Conservation (phyloP, 495 filamentous ascomycete species). For the Bathelium albidoporum region DNA sequence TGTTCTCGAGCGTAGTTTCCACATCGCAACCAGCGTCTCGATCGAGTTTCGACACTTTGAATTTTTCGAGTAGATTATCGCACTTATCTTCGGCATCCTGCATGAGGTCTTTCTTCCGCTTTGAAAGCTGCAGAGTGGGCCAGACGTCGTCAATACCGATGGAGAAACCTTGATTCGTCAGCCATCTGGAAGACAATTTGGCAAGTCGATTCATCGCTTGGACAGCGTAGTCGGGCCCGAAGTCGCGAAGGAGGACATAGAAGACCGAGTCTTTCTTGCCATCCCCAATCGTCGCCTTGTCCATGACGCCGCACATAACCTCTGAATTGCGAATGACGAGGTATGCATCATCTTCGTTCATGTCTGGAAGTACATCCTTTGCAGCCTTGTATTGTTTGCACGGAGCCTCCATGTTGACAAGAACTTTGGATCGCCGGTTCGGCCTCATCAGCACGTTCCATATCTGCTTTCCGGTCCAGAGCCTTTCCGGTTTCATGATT, state of each 20-base stretch:
- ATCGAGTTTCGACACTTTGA: slow-evolving; percentile 64
- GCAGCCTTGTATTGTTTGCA: slow-evolving; percentile 66
- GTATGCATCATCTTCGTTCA: slow-evolving; percentile 76
- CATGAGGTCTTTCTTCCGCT: slow-evolving; percentile 64
- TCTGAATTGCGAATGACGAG: slow-evolving; percentile 91
- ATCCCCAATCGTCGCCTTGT: slow-evolving; percentile 87
- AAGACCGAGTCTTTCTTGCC: slow-evolving; percentile 98
- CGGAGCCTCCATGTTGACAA: slow-evolving; percentile 87
- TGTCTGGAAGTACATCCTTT: slow-evolving; percentile 48
- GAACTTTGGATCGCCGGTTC: slow-evolving; percentile 64
- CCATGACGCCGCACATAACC: slow-evolving; percentile 97
- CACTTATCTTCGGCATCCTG: slow-evolving; percentile 68
- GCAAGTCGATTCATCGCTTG: slow-evolving; percentile 90
- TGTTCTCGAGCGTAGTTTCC: slow-evolving; percentile 83
- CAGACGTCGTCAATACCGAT: slow-evolving; percentile 93
- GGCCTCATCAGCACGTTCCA: slow-evolving; percentile 94
- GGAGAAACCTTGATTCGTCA: slow-evolving; percentile 87
- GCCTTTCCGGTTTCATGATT: slow-evolving; percentile 69
- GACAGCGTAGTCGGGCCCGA: slow-evolving; percentile 77
- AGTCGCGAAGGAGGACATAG: slow-evolving; percentile 91
- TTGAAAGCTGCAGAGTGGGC: slow-evolving; percentile 56
- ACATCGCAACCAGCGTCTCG: slow-evolving; percentile 83
- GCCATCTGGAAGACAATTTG: slow-evolving; percentile 77
- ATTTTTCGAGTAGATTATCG: slow-evolving; percentile 73
- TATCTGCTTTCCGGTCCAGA: slow-evolving; percentile 97